Evolutionary conservation across 306 rosid genomes (phyloP).

Genomic region (Casuarina cunninghamiana): DNA sequence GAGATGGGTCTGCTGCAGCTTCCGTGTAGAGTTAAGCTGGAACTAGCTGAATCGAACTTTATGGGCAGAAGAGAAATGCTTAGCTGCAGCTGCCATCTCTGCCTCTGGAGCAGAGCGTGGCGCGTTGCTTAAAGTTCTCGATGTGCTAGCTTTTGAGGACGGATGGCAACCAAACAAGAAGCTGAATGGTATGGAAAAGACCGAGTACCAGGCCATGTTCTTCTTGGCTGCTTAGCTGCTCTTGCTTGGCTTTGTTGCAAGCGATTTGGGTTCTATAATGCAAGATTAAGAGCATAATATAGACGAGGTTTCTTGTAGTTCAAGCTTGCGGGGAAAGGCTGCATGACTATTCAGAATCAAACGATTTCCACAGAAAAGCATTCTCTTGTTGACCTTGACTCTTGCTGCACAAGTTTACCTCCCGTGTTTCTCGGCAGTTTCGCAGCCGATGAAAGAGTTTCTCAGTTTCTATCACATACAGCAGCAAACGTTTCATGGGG

Average conservation of each 20-base stretch:
- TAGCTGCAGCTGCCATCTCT: conserved; percentile 19
- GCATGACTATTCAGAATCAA: not conserved
- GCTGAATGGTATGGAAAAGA: not conserved
- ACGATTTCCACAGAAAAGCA: not conserved
- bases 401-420: not conserved
- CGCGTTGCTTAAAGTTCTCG: not conserved
- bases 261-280: no score
- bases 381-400: not conserved
- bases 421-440: not conserved
- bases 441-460: not conserved
- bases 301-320: not conserved
- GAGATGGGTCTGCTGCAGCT: not conserved
- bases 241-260: no score
- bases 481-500: no score
- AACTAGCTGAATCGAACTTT: conserved; percentile 9
- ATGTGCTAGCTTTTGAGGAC: not conserved
- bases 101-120: not conserved
- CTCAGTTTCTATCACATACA: no score
- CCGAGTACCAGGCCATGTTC: not conserved
- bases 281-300: not conserved
- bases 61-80: conserved; percentile 30
- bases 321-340: not conserved
- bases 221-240: not conserved
- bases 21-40: not conserved
- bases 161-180: not conserved